These are phyloP conservation scores for Phaeosphaeriaceae sp. DNA, from an alignment of 2,329 filamentous ascomycete species.

Conservation along the genomic window DNA sequence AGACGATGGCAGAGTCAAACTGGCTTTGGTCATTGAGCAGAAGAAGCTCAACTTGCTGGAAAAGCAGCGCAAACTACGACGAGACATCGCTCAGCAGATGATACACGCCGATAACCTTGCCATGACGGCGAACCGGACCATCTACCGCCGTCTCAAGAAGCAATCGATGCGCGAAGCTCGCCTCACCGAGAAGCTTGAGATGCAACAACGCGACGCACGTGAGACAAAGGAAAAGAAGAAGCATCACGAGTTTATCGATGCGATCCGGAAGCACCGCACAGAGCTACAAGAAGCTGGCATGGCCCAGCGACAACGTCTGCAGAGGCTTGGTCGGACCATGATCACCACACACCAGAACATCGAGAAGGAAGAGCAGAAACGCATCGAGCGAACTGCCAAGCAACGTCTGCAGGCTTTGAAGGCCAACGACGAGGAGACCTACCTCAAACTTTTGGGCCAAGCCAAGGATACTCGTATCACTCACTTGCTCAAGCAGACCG, in stretches of 20 bases:
- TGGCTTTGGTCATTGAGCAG: constrained; percentile 92
- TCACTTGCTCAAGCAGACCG: constrained; percentile 93
- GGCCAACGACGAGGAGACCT: constrained; percentile 98
- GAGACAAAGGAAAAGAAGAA: constrained; percentile 98
- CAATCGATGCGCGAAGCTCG: constrained; percentile 93
- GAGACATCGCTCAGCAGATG: constrained; percentile 89
- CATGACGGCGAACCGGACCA: constrained; percentile 92
- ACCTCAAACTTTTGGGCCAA: constrained; percentile 95
- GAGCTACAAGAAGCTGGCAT: constrained; percentile 76
- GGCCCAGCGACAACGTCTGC: constrained; percentile 75
- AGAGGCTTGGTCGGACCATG: constrained; percentile 92
- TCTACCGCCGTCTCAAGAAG: constrained; percentile 96
- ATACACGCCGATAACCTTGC: constrained; percentile 94
- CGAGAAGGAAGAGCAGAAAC: constrained; percentile 99
- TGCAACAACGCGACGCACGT: constrained; percentile 95
- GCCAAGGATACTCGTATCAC: constrained; percentile 99
- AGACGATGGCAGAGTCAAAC: constrained; percentile 79
- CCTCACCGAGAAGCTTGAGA: constrained; percentile 98
- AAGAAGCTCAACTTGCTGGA: constrained; percentile 88
- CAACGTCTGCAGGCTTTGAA: constrained; percentile 99
- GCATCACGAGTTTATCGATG: constrained; percentile 88
- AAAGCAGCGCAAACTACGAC: constrained; percentile 85
- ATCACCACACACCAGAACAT: constrained; percentile 90
- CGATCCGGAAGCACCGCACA: constrained; percentile 81
- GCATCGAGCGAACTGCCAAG: constrained; percentile 96